Conservation (phyloP, 441 rosid species). For the Bruguiera hainesii region DNA sequence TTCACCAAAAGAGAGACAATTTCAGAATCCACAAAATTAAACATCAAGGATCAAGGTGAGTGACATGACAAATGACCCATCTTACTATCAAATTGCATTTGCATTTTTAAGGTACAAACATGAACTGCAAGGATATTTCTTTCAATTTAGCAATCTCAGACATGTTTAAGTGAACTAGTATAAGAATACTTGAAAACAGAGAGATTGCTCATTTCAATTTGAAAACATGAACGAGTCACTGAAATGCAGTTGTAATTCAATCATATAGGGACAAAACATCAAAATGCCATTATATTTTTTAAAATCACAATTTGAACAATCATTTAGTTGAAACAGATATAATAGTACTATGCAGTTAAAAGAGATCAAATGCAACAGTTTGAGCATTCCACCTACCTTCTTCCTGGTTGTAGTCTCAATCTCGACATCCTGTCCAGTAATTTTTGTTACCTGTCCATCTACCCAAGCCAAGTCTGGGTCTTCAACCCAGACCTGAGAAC, state of each 20-base stretch:
- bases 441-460: constrained; percentile 71
- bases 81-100: no score
- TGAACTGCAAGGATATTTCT: no score
- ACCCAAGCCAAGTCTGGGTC: constrained; percentile 74
- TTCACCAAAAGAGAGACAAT: constrained; percentile 3
- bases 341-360: not conserved
- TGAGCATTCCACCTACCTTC: constrained; percentile 36
- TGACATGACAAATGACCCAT: no score
- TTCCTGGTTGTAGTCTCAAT: constrained; percentile 55
- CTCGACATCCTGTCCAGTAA: constrained; percentile 55
- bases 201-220: not conserved
- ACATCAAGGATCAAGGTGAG: not conserved
- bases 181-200: not conserved
- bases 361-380: not conserved
- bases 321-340: not conserved
- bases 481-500: constrained; percentile 92
- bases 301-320: not conserved
- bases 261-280: not conserved
- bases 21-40: constrained; percentile 12
- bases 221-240: not conserved
- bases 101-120: no score
- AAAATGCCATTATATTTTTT: not conserved
- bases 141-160: no score
- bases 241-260: not conserved
- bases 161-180: no score